Conservation (phyloP, 495 filamentous ascomycete species). For the Trichoderma orchidacearum region DNA sequence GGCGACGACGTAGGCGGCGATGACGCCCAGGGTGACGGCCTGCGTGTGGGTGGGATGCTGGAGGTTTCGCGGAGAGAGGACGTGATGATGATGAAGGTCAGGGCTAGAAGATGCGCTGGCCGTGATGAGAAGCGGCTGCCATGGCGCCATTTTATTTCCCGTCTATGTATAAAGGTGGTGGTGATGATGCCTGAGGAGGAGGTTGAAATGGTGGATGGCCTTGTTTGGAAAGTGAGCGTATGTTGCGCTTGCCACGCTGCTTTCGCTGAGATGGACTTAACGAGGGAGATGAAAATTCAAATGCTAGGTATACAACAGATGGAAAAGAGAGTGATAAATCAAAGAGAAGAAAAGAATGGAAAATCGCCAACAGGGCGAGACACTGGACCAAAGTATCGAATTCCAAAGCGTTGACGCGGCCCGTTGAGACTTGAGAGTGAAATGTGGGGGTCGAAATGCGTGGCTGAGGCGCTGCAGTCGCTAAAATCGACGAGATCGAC, state of each 20-base stretch:
- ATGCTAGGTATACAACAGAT: neutral
- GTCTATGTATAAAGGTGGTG: neutral
- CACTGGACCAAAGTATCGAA: neutral
- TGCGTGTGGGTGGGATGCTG: constrained; percentile 36
- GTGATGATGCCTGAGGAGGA: neutral
- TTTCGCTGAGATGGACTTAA: too few species aligned
- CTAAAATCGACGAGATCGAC: too few species aligned
- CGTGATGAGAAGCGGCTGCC: neutral
- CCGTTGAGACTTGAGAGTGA: neutral
- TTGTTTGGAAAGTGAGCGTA: neutral
- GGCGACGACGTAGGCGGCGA: constrained; percentile 52
- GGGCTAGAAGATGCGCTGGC: neutral
- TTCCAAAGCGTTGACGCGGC: neutral
- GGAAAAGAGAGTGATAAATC: neutral
- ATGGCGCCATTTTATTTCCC: neutral
- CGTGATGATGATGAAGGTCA: neutral
- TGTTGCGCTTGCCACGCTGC: too few species aligned
- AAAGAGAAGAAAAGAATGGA: neutral
- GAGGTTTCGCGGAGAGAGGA: neutral
- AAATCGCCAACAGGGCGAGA: neutral
- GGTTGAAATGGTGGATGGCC: neutral
- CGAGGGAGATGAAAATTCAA: too few species aligned
- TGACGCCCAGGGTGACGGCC: constrained; percentile 55
- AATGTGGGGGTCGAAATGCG: neutral
- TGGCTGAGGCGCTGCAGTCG: neutral